Evolutionary conservation across 2,329 filamentous ascomycete genomes (phyloP), one percentile per base, ranked within the genome.

Genomic region (Trichoderma gracile): DNA sequence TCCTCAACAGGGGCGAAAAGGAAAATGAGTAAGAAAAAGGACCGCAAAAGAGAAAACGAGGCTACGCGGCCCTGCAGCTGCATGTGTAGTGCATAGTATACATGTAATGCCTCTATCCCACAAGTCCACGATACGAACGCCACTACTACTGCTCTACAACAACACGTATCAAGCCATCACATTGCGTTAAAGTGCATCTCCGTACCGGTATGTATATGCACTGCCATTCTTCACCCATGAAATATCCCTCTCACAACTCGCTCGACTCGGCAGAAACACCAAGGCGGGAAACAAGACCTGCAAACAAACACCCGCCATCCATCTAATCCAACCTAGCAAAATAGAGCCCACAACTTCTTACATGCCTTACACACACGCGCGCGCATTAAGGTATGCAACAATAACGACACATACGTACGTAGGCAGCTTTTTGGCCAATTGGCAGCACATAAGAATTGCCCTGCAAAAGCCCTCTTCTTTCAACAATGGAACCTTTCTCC

Each of bases 61-160:
- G 53, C 17, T 40, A 15, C 27, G n/a, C 17, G 42, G 25, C 42
- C 30, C 54, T 45, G 25, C n/a, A 46, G 57, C 23, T 5, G 33
- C 33, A 38, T 38, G 33, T 38, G 23, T n/a, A 60, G n/a, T 42
- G 57, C 57, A 43, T 43, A 60, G 42, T n/a, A n/a, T n/a, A n/a
- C n/a, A n/a, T n/a, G n/a, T n/a, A n/a, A 19, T 30, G 17, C 30
- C 25, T 58, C 30, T 15, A 10, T 14, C 14, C 10, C 3, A 3
- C 12, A 3, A 38, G 33, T 4, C 10, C 33, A 12, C 12, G 9
- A 3, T 14, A 14, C 33, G 0, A 38, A 8, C 10, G 3, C 10
- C 33, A 38, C 33, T 14, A 38, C 10, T 38, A 14, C 33, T 33
- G 25, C n/a, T 9, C 15, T 25, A 40, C 25, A 57, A 27, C 25